Evolutionary conservation across 495 filamentous ascomycete species (phyloP).

Genomic region (Cudoniella acicularis): DNA sequence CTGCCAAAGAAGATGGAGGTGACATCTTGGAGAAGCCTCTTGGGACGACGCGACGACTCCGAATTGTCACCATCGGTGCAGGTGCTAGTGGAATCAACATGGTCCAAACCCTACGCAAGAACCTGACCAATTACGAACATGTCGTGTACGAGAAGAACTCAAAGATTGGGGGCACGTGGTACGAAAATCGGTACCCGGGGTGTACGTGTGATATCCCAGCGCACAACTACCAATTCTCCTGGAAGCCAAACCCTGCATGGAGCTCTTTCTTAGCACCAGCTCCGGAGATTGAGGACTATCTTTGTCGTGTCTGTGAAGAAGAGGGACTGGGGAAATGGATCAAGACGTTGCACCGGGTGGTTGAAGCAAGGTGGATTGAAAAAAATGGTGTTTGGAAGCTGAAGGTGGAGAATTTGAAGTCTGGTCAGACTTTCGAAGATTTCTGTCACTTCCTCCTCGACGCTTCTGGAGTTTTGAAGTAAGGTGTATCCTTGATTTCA

Average conservation of each 20-base stretch:
- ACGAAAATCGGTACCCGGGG: conserved; percentile 54
- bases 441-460: conserved; percentile 9
- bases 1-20: too few relatives aligned
- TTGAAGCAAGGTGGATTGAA: conserved; percentile 13
- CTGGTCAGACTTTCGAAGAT: background rate
- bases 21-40: conserved; percentile 32
- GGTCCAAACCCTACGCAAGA: conserved; percentile 39
- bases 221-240: conserved; percentile 53
- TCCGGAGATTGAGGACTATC: conserved; percentile 55
- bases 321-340: conserved; percentile 50
- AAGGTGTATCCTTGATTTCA: background rate
- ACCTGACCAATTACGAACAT: conserved; percentile 46
- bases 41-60: conserved; percentile 39
- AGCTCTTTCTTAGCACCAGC: conserved; percentile 52
- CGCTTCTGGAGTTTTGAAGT: conserved; percentile 15
- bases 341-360: conserved; percentile 23
- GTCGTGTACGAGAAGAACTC: conserved; percentile 75
- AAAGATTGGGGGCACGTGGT: conserved; percentile 58
- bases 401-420: conserved; percentile 3
- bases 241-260: conserved; percentile 55
- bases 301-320: conserved; percentile 47
- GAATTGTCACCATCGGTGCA: conserved; percentile 46
- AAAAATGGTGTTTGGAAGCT: conserved; percentile 3
- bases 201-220: conserved; percentile 50
- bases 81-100: conserved; percentile 47